Percentiles rank a stretch among this genome's conserved stretches.
These are phyloP conservation scores for Musa itinerans DNA, from an alignment of 176 grass and related monocot genomes.

Conservation along the genomic window DNA sequence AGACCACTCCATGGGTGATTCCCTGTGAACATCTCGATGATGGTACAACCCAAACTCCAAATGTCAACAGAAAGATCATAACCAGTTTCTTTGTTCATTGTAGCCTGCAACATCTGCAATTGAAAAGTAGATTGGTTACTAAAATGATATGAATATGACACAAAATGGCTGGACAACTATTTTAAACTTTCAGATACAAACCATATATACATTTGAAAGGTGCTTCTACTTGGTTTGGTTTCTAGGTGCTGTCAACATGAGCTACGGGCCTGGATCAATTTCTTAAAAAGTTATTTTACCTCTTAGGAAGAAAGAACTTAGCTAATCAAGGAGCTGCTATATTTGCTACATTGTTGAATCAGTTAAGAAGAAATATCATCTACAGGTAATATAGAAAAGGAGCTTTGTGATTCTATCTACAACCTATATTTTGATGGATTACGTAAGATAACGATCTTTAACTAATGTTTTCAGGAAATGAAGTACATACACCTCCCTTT, in stretches of 20 bases:
- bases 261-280: neutral
- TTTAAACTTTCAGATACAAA: neutral
- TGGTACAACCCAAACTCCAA: conserved; percentile 13
- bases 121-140: neutral
- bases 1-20: conserved; percentile 15
- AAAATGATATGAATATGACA: neutral
- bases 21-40: conserved; percentile 16
- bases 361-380: neutral
- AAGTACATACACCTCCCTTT: neutral
- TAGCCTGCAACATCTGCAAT: conserved; percentile 12
- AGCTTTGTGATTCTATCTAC: neutral
- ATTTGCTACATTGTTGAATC: neutral
- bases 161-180: neutral
- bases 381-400: neutral
- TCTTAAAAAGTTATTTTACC: neutral
- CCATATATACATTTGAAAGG: neutral
- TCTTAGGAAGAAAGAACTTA: neutral
- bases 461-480: neutral
- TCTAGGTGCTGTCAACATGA: neutral
- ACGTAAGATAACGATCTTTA: neutral
- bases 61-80: conserved; percentile 23
- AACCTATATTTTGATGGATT: neutral
- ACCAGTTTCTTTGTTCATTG: conserved; percentile 3
- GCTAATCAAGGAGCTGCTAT: neutral
- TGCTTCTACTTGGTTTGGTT: neutral